Conservation (phyloP, 2,329 filamentous ascomycete species). For the Huntiella bhutanensis region DNA sequence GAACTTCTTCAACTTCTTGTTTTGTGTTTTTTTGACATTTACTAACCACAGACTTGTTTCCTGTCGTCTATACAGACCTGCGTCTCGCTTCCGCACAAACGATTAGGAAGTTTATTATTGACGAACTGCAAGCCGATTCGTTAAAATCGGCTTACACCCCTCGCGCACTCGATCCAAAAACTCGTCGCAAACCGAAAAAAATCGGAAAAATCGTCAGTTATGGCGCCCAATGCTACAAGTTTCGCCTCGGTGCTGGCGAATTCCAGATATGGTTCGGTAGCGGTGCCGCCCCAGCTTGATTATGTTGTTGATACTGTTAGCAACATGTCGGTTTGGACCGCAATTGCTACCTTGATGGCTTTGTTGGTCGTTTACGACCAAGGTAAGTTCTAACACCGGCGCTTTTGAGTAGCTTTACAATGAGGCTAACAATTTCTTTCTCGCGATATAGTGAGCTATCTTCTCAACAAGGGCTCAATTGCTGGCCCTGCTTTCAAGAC, state of each 20-base stretch:
- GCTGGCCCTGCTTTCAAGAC: constrained; percentile 57
- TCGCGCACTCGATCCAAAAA: too few relatives aligned
- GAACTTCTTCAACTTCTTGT: too few relatives aligned
- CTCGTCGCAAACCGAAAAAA: neutral
- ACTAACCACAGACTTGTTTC: neutral
- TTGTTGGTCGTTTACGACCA: constrained; percentile 73
- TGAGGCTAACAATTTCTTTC: neutral
- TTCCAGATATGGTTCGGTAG: constrained; percentile 30
- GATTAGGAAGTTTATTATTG: too few relatives aligned
- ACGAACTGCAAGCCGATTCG: too few relatives aligned
- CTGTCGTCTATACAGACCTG: neutral
- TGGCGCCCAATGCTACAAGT: constrained; percentile 37
- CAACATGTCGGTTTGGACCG: constrained; percentile 21
- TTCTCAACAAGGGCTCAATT: constrained; percentile 57
- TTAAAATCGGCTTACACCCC: too few relatives aligned
- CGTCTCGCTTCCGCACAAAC: too few relatives aligned
- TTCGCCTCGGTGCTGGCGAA: constrained; percentile 52
- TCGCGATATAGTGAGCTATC: constrained; percentile 44
- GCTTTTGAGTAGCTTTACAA: too few relatives aligned
- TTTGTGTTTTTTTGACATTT: too few relatives aligned
- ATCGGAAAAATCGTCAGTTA: neutral
- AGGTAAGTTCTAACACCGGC: constrained; percentile 33
- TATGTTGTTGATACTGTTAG: constrained; percentile 34
- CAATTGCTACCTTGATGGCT: constrained; percentile 46
- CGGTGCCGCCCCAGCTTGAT: constrained; percentile 36